These are phyloP conservation scores for Euphorbia lathyris DNA, from an alignment of 345 rosid genomes.

Conservation along the genomic window DNA sequence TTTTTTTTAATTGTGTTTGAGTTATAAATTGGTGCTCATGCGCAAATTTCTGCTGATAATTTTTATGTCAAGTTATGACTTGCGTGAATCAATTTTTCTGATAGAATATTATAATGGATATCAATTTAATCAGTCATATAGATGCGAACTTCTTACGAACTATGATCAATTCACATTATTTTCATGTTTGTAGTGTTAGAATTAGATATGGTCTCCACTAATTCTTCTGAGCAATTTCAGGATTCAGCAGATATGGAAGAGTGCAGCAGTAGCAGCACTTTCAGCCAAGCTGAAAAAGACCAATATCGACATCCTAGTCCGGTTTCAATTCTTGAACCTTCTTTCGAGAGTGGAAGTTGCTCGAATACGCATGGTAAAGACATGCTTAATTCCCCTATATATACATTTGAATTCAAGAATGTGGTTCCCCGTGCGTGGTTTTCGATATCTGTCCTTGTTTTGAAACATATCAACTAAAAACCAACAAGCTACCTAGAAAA, in stretches of 20 bases:
- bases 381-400: neutral
- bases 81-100: neutral
- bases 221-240: constrained; percentile 24
- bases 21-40: neutral
- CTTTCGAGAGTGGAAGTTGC: constrained; percentile 34
- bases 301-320: constrained; percentile 27
- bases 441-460: neutral
- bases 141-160: neutral
- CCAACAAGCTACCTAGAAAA: neutral
- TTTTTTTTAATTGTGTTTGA: neutral
- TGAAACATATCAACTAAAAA: neutral
- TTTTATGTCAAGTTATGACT: neutral
- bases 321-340: constrained; percentile 46
- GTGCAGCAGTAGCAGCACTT: constrained; percentile 39
- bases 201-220: neutral
- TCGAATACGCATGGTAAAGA: constrained; percentile 26
- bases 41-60: neutral
- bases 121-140: neutral
- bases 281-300: constrained; percentile 38
- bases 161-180: neutral
- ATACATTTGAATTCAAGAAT: constrained; percentile 1
- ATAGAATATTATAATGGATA: neutral
- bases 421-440: neutral
- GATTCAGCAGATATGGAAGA: constrained; percentile 32
- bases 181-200: neutral